Base-by-base conservation (phyloP, 768 basidiomycete species). In the Kwoniella heveanensis region DNA sequence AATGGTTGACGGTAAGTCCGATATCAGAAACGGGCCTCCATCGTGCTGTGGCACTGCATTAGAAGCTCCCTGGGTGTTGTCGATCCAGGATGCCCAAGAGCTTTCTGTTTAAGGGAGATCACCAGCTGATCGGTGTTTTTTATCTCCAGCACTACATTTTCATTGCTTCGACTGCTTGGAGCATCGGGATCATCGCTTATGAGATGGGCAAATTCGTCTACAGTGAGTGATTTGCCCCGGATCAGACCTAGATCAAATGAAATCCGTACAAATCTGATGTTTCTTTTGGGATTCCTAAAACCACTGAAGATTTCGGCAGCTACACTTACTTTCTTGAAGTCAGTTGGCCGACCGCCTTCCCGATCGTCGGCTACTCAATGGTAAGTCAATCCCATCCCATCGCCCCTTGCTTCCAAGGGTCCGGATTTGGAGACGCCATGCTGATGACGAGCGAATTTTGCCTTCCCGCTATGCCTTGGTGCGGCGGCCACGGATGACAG, bases 1-100 rank as follows among this genome's bases (percentile, higher is more conserved):
- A 22, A 19, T 59, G 48, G 47, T 13, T 59, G 13, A 59, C 57
- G 9, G 57, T 59, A 24, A 32, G 57, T 59, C 22, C 15, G n/a
- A n/a, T n/a, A n/a, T n/a, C n/a, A n/a, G n/a, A n/a, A n/a, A n/a
- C n/a, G n/a, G n/a, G n/a, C n/a, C n/a, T n/a, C n/a, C n/a, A n/a
- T n/a, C n/a, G n/a, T n/a, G n/a, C n/a, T n/a, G n/a, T n/a, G n/a
- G n/a, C n/a, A n/a, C n/a, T n/a, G n/a, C n/a, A n/a, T n/a, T n/a
- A n/a, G n/a, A n/a, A n/a, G n/a, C n/a, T n/a, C n/a, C n/a, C n/a
- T n/a, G n/a, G n/a, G n/a, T n/a, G n/a, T n/a, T n/a, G n/a, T n/a
- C n/a, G n/a, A n/a, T n/a, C n/a, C n/a, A n/a, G n/a, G n/a, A n/a
- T n/a, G n/a, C n/a, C n/a, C n/a, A n/a, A n/a, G n/a, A n/a, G n/a